Evolutionary conservation across 768 basidiomycete species (phyloP).

Genomic region (Boletus fagicola): DNA sequence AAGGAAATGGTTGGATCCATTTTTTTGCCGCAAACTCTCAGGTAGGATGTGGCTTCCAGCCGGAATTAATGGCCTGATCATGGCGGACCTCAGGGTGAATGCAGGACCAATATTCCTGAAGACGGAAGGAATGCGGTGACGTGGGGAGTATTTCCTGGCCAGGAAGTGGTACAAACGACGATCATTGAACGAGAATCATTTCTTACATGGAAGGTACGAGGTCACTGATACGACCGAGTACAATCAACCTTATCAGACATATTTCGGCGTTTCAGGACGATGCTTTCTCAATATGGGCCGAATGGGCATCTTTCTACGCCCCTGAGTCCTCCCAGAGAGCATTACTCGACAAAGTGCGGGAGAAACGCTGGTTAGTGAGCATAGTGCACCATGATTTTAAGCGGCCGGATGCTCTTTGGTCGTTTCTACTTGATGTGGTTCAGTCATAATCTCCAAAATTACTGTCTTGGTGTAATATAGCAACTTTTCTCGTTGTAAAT

Average conservation of each 20-base stretch:
- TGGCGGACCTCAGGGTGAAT: conserved; percentile 58
- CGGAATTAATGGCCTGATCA: background rate
- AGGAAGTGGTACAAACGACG: conserved; percentile 94
- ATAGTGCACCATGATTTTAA: conserved; percentile 94
- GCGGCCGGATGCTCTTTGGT: conserved; percentile 74
- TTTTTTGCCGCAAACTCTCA: conserved; percentile 81
- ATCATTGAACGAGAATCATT: conserved; percentile 96
- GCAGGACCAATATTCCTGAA: conserved; percentile 72
- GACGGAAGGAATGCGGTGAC: conserved; percentile 92
- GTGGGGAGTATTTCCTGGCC: conserved; percentile 97
- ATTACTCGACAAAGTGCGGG: conserved; percentile 68
- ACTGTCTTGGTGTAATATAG: background rate
- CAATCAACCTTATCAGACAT: background rate
- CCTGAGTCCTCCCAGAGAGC: conserved; percentile 68
- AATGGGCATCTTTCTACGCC: conserved; percentile 89
- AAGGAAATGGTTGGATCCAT: conserved; percentile 67
- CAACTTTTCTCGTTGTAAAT: background rate
- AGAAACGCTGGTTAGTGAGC: conserved; percentile 85
- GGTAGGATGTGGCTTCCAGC: conserved; percentile 41
- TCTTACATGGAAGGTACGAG: conserved; percentile 88
- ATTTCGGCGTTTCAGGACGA: conserved; percentile 63
- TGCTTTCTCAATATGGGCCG: conserved; percentile 92
- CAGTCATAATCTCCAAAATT: background rate
- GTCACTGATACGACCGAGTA: background rate
- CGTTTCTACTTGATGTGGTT: conserved; percentile 59